Percentiles rank a stretch among this genome's conserved stretches.
These are phyloP conservation scores for Austroboletus festivus DNA, from an alignment of 768 basidiomycete species.

Conservation along the genomic window DNA sequence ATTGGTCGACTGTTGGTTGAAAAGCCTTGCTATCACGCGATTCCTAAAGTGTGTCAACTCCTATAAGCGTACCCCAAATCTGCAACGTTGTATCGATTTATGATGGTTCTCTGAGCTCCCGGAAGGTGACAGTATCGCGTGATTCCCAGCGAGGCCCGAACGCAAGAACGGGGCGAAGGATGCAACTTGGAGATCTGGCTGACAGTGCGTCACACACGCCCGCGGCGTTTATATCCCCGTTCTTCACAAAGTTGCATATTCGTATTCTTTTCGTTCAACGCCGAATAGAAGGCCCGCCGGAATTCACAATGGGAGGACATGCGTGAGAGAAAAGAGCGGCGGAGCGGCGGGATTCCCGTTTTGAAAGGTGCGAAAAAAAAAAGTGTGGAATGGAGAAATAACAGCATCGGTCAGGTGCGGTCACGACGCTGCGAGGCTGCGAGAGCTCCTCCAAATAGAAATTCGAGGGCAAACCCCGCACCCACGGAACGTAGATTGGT, in stretches of 20 bases:
- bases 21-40: neutral
- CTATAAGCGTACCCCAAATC: slow-evolving; percentile 3
- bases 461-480: too few relatives aligned
- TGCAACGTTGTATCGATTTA: neutral
- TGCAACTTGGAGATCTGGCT: slow-evolving; percentile 2
- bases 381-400: neutral
- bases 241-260: slow-evolving; percentile 2
- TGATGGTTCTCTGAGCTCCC: neutral
- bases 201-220: slow-evolving; percentile 2
- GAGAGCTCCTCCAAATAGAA: too few relatives aligned
- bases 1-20: neutral
- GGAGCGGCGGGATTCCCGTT: slow-evolving; percentile 7
- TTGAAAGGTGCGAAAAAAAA: neutral
- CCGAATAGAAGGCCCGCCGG: slow-evolving; percentile 12
- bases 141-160: slow-evolving; percentile 4
- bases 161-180: slow-evolving; percentile 4
- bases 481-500: too few relatives aligned
- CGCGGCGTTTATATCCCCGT: slow-evolving; percentile 15
- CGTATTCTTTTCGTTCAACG: slow-evolving; percentile 10
- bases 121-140: slow-evolving; percentile 1
- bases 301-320: neutral
- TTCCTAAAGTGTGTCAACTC: slow-evolving; percentile 2
- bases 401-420: too few relatives aligned
- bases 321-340: slow-evolving; percentile 4
- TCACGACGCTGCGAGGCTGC: neutral